Evolutionary conservation across 306 rosid species (phyloP).

Genomic region (Bauhinia variegata): DNA sequence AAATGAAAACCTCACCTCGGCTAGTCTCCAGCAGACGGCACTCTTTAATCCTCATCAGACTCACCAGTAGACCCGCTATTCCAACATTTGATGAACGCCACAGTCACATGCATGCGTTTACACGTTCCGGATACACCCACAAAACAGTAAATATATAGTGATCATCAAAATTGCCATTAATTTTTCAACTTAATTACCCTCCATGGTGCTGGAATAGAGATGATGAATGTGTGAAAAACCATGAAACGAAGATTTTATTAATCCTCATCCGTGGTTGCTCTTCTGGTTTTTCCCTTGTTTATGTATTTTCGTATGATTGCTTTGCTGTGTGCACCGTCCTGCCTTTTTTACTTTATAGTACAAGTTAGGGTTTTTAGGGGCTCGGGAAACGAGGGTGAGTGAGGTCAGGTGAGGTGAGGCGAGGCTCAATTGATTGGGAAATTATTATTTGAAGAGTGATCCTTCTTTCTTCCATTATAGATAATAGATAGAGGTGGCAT

Average conservation of each 20-base stretch:
- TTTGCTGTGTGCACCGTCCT: conserved; percentile 25
- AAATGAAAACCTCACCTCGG: background rate
- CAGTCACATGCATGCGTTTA: too few relatives aligned
- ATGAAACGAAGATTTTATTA: conserved; percentile 10
- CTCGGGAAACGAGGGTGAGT: conserved; percentile 40
- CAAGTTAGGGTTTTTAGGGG: conserved; percentile 32
- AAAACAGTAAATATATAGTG: too few relatives aligned
- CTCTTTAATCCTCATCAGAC: too few relatives aligned
- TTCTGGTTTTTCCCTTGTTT: conserved; percentile 34
- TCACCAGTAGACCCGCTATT: too few relatives aligned
- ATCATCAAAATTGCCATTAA: too few relatives aligned
- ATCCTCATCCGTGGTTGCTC: background rate
- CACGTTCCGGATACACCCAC: too few relatives aligned
- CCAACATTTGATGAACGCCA: too few relatives aligned
- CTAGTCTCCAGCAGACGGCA: too few relatives aligned
- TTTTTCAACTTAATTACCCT: too few relatives aligned
- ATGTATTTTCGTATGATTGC: conserved; percentile 7
- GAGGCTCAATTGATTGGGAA: conserved; percentile 26
- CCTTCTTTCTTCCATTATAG: conserved; percentile 49
- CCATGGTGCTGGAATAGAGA: conserved; percentile 35
- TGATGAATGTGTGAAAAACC: background rate
- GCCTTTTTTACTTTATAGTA: background rate
- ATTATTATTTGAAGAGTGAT: conserved; percentile 23
- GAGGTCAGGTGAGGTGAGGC: too few relatives aligned
- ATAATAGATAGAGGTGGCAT: conserved; percentile 73